Conservation (phyloP, 1,284 basidiomycete genomes). For the Ustilago xerochloae region DNA sequence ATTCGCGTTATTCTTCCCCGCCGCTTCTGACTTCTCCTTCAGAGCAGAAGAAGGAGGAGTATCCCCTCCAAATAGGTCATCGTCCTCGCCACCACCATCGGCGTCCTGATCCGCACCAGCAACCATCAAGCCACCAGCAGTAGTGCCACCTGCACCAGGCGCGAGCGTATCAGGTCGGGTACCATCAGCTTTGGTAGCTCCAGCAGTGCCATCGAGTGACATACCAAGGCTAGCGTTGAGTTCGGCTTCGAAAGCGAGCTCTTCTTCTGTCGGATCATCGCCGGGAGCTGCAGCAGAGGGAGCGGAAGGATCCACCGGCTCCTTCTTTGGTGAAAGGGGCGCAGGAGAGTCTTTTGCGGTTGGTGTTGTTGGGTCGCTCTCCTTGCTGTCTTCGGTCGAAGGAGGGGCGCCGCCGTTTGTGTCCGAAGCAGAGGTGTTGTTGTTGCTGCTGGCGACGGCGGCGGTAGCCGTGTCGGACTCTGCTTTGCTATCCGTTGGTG, state of each 20-base stretch:
- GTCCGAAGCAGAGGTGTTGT: neutral
- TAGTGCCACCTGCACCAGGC: conserved; percentile 10
- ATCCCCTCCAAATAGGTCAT: conserved; percentile 49
- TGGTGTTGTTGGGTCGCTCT: conserved; percentile 5
- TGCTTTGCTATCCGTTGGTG: neutral
- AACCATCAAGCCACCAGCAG: conserved; percentile 30
- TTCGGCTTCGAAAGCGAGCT: conserved; percentile 56
- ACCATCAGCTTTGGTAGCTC: conserved; percentile 25
- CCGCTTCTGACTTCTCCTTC: conserved; percentile 5
- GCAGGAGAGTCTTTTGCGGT: conserved; percentile 5
- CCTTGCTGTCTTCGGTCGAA: conserved; percentile 1
- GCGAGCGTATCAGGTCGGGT: conserved; percentile 6
- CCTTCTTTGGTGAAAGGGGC: conserved; percentile 1
- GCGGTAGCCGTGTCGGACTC: neutral
- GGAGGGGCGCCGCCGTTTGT: neutral
- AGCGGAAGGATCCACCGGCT: neutral
- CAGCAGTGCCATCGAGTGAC: conserved; percentile 31
- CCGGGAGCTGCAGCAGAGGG: conserved; percentile 10
- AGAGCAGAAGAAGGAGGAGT: conserved; percentile 28
- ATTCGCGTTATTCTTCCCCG: conserved; percentile 2
- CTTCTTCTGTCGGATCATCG: conserved; percentile 51
- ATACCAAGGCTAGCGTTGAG: conserved; percentile 48
- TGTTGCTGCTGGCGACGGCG: too few species aligned
- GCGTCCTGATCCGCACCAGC: conserved; percentile 36
- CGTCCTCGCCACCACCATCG: conserved; percentile 24